phyloP scores from a whole-genome alignment of 2,329 filamentous ascomycete species.

The Fusarium sp. region DNA sequence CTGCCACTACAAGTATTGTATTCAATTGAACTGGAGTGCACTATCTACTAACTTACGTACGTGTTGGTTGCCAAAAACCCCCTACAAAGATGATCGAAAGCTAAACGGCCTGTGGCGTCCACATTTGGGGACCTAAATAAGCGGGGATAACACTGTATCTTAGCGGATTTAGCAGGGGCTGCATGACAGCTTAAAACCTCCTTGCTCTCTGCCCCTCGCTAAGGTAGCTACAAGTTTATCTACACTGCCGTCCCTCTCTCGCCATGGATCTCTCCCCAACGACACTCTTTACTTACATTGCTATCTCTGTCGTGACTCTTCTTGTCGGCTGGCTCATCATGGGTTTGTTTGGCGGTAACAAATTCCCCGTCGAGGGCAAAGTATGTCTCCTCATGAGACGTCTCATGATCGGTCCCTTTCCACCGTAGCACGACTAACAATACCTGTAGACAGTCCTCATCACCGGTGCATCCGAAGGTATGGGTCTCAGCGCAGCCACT shows the following conservation, averaged over 20 bases:
- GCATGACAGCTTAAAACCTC: conserved; percentile 5
- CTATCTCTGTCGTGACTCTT: conserved; percentile 31
- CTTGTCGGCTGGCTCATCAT: conserved; percentile 59
- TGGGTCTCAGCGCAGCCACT: conserved; percentile 81
- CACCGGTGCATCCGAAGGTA: conserved; percentile 92
- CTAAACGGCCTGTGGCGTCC: not conserved
- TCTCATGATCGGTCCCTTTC: conserved; percentile 15
- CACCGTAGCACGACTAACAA: conserved; percentile 25
- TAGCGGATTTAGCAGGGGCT: not conserved
- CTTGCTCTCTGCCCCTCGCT: conserved; percentile 11
- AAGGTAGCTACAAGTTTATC: not conserved
- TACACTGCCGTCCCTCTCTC: conserved; percentile 1
- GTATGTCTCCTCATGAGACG: conserved; percentile 59
- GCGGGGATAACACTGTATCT: not conserved
- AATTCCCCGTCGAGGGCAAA: conserved; percentile 87
- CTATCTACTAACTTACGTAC: not conserved
- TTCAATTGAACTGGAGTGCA: not conserved
- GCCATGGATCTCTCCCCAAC: conserved; percentile 38
- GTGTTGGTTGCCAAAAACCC: not conserved
- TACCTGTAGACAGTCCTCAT: conserved; percentile 79
- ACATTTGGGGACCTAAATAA: not conserved
- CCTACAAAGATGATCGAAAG: not conserved
- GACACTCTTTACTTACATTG: conserved; percentile 13
- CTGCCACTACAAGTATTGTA: not conserved
- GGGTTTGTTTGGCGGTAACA: conserved; percentile 76